phyloP scores from a whole-genome alignment of 2,329 filamentous ascomycete species.

The Emericellopsis cladophorae region DNA sequence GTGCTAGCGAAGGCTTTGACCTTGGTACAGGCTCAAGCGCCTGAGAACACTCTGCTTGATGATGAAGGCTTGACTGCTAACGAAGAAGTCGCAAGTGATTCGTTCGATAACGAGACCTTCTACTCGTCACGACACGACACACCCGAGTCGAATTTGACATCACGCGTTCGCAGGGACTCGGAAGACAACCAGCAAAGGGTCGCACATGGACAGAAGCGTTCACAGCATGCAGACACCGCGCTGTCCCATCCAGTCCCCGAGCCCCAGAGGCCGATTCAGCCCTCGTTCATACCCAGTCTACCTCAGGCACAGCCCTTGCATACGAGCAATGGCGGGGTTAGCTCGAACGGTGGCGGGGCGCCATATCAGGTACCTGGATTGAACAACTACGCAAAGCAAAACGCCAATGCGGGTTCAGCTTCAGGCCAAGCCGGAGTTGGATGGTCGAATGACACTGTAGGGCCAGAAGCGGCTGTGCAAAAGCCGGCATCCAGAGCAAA shows the following conservation, averaged over 20 bases:
- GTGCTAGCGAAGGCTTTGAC: constrained; percentile 60
- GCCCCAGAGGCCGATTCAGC: no score
- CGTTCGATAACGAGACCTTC: constrained; percentile 86
- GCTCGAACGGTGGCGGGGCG: background rate
- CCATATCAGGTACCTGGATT: constrained; percentile 16
- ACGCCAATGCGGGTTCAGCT: constrained; percentile 3
- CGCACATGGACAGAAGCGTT: no score
- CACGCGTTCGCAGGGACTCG: constrained; percentile 33
- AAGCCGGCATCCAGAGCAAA: constrained; percentile 6
- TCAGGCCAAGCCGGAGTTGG: constrained; percentile 1
- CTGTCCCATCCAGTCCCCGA: no score
- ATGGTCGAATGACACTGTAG: no score
- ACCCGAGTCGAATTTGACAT: constrained; percentile 37
- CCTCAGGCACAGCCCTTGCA: no score
- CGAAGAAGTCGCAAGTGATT: constrained; percentile 60
- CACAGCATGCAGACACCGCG: no score
- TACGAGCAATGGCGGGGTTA: background rate
- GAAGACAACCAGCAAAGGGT: constrained; percentile 12
- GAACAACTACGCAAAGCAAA: constrained; percentile 11
- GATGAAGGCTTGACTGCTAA: constrained; percentile 36
- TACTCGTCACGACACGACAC: constrained; percentile 93
- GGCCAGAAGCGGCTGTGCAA: constrained; percentile 9
- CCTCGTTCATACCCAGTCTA: no score
- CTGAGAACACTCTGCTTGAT: constrained; percentile 18
- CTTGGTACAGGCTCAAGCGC: constrained; percentile 51